Base-by-base conservation (phyloP, 768 basidiomycete genomes). In the Suillus clintonianus region DNA sequence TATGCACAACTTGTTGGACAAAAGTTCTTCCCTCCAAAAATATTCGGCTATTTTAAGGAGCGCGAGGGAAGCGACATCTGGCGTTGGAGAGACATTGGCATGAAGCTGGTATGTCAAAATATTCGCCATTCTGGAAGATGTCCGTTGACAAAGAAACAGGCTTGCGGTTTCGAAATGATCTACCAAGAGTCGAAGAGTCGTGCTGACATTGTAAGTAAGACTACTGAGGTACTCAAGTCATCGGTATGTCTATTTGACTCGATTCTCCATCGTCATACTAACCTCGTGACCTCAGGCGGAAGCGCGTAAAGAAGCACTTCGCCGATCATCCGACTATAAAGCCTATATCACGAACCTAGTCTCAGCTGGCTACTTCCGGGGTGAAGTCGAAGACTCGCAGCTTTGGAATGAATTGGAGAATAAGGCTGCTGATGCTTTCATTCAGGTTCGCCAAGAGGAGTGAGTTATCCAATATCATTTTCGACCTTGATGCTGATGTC, bases 111-210 rank as follows among this genome's bases (percentile, higher is more conserved):
- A 64, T 56, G 85, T 76, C 5, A 51, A 36, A 8, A 37, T 43
- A 27, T 15, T 55, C 30, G 7, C 2, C 27, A n/a, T 22, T 67
- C 24, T 37, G n/a, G 36, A 17, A 32, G 17, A 62, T 27, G 47
- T n/a, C 22, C 50, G 15, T 42, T 42, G 24, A 53, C 24, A 50
- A 11, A 11, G 27, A 57, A 51, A 9, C 70, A 96, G 90, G 89
- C 95, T 2, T 94, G 94, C 66, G 97, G 97, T 1, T 98, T 98
- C 65, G 97, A 99, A 79, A 99, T 99, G 84, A 83, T 97, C 45
- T 98, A 92, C 73, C 89, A 92, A 72, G 95, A 95, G 72, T 90
- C 86, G 63, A 89, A 91, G 75, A 79, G 83, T 54, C 85, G 86
- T 47, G 77, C 78, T 62, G 81, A 81, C 45, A 72, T 67, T 13